Conservation (phyloP, 371 early-diverging fungal genomes). For the Amoeboaphelidium protococcarum region DNA sequence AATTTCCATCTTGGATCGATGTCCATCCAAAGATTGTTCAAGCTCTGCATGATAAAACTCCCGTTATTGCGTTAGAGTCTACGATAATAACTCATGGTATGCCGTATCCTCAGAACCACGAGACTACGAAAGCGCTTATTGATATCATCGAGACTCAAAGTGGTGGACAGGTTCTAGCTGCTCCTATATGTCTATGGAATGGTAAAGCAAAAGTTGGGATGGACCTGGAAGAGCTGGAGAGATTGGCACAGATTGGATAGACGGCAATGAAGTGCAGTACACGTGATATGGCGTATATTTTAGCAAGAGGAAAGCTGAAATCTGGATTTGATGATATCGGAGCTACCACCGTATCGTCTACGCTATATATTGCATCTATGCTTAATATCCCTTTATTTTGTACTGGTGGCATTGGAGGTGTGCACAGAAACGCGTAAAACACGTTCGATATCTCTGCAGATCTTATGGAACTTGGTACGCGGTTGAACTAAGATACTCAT, state of each 20-base stretch:
- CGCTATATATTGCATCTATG: slow-evolving; percentile 52
- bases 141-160: slow-evolving; percentile 45
- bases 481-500: too few relatives aligned
- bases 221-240: slow-evolving; percentile 21
- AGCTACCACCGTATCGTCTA: slow-evolving; percentile 72
- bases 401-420: slow-evolving; percentile 91
- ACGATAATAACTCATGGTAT: slow-evolving; percentile 77
- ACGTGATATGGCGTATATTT: background rate
- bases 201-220: slow-evolving; percentile 52
- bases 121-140: slow-evolving; percentile 54
- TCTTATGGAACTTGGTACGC: slow-evolving; percentile 62
- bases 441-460: slow-evolving; percentile 74
- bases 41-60: slow-evolving; percentile 2
- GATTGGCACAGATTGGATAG: slow-evolving; percentile 19
- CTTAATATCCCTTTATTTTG: slow-evolving; percentile 71
- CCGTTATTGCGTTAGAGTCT: slow-evolving; percentile 68
- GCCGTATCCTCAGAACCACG: slow-evolving; percentile 2
- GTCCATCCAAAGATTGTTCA: too few relatives aligned
- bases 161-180: slow-evolving; percentile 44
- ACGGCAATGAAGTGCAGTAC: background rate
- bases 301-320: slow-evolving; percentile 53
- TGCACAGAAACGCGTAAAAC: slow-evolving; percentile 26
- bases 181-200: slow-evolving; percentile 65
- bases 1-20: too few relatives aligned
- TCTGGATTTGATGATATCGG: slow-evolving; percentile 48